These are phyloP conservation scores for Botrytis elliptica DNA, from an alignment of 2,329 filamentous ascomycete genomes.

Conservation along the genomic window DNA sequence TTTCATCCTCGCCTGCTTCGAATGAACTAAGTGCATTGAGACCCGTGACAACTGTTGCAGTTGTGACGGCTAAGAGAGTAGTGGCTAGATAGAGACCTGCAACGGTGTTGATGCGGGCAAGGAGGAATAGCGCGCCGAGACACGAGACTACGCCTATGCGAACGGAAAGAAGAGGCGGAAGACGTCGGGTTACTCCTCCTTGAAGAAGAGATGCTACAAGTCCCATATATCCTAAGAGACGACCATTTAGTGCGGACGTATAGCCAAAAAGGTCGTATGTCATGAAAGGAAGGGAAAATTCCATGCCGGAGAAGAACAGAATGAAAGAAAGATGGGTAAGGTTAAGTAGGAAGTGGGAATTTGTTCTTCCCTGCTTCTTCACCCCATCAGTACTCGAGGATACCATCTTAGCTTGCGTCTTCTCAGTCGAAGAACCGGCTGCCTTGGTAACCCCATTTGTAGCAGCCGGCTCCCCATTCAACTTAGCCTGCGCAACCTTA, in stretches of 20 bases:
- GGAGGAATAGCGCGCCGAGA: constrained; percentile 74
- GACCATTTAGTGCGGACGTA: constrained; percentile 74
- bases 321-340: constrained; percentile 85
- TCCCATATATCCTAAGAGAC: constrained; percentile 85
- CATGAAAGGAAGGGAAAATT: constrained; percentile 96
- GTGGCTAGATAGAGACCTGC: constrained; percentile 76
- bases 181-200: constrained; percentile 81
- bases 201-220: constrained; percentile 90
- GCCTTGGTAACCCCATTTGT: constrained; percentile 29
- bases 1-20: constrained; percentile 75
- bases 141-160: constrained; percentile 77
- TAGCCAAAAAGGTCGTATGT: constrained; percentile 92
- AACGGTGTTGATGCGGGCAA: constrained; percentile 68
- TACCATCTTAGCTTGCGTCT: constrained; percentile 25
- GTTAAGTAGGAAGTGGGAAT: constrained; percentile 81
- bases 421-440: constrained; percentile 19
- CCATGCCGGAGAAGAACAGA: constrained; percentile 96
- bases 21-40: constrained; percentile 90
- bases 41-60: constrained; percentile 90
- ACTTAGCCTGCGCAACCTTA: constrained; percentile 43
- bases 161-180: constrained; percentile 78
- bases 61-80: constrained; percentile 81
- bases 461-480: constrained; percentile 30
- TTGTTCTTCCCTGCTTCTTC: constrained; percentile 52
- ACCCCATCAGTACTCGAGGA: constrained; percentile 34